Conservation (phyloP, 176 grass and related monocot genomes). For the Oryza glumipatula region DNA sequence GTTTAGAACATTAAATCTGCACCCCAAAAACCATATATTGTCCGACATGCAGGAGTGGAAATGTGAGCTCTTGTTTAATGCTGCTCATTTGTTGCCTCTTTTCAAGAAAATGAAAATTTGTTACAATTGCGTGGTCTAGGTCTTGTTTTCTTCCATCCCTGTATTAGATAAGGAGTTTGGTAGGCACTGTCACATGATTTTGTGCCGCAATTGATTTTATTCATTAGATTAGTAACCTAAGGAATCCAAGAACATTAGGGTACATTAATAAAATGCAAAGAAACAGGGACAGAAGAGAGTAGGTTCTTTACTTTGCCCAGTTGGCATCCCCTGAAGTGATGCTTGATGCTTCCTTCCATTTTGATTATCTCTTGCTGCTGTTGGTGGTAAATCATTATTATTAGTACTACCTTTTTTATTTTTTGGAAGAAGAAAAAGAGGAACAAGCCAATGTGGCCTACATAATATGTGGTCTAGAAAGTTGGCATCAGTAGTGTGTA, state of each 20-base stretch:
- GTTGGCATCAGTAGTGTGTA: conserved; percentile 27
- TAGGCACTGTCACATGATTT: conserved; percentile 22
- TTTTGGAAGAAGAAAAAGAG: conserved; percentile 15
- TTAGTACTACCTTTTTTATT: background rate
- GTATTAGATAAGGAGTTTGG: conserved; percentile 8
- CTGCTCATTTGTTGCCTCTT: background rate
- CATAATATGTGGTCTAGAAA: conserved; percentile 35
- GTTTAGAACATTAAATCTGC: conserved; percentile 14
- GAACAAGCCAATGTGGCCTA: conserved; percentile 30
- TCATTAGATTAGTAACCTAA: conserved; percentile 32
- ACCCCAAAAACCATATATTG: background rate
- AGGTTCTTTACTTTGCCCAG: conserved; percentile 56
- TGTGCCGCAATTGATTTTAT: background rate
- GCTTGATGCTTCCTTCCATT: conserved; percentile 41
- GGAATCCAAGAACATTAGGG: conserved; percentile 31
- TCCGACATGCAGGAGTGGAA: conserved; percentile 28
- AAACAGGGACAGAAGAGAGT: conserved; percentile 25
- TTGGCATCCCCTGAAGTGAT: conserved; percentile 53
- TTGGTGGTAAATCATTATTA: conserved; percentile 37
- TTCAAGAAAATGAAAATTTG: conserved; percentile 32
- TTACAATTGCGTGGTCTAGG: conserved; percentile 27
- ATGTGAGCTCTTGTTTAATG: conserved; percentile 14
- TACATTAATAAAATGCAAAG: conserved; percentile 14
- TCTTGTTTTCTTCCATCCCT: conserved; percentile 36
- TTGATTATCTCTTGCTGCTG: conserved; percentile 39